Evolutionary conservation across 2,329 filamentous ascomycete species (phyloP).

Genomic region (Fusarium proliferatum): DNA sequence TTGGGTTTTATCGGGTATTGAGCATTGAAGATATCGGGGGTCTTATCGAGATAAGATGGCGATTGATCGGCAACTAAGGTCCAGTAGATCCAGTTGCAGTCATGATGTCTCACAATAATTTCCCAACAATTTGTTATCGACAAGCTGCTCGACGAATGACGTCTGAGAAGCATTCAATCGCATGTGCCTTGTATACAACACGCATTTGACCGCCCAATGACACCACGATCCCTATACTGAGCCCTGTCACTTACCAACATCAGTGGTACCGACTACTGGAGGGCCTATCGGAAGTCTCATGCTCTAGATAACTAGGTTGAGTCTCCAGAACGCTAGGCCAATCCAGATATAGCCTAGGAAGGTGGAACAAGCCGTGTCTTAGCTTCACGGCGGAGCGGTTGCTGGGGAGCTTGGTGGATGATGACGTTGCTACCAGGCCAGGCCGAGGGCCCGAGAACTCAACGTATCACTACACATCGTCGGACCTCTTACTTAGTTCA

Average conservation of each 20-base stretch:
- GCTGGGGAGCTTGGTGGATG: background rate
- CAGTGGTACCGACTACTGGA: background rate
- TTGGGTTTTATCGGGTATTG: background rate
- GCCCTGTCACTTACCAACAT: background rate
- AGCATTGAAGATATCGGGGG: background rate
- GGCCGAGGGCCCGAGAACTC: background rate
- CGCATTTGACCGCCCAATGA: background rate
- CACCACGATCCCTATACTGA: background rate
- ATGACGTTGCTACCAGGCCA: background rate
- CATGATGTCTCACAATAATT: background rate
- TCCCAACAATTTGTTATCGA: background rate
- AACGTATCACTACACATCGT: background rate
- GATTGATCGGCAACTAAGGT: background rate
- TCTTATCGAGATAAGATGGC: background rate
- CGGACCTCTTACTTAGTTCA: fast-evolving
- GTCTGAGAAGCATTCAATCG: fast-evolving
- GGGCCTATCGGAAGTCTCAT: background rate
- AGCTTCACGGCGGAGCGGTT: background rate
- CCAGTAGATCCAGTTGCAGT: background rate
- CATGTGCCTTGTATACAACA: too few relatives aligned
- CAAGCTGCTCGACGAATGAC: background rate
- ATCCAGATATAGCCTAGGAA: background rate
- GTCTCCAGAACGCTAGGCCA: background rate
- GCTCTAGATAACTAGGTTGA: background rate
- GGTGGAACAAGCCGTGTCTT: background rate